Conservation (phyloP, 805 yeast species). For the Yarrowia bubula region DNA sequence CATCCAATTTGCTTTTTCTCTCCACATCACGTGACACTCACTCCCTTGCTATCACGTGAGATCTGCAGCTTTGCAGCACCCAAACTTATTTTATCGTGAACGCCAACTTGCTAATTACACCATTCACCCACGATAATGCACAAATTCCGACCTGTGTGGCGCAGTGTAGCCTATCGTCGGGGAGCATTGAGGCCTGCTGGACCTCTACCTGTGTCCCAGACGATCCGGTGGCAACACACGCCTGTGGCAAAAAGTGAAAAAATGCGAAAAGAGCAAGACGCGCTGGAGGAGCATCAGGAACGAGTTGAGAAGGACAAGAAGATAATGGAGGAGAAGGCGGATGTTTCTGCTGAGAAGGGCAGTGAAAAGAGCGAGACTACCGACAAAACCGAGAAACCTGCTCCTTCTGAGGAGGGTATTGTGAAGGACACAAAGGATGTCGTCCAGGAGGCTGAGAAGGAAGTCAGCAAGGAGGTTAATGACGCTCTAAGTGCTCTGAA, state of each 20-base stretch:
- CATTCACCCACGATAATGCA: background rate
- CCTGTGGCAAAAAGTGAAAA: conserved; percentile 21
- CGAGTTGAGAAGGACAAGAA: conserved; percentile 4
- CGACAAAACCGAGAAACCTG: background rate
- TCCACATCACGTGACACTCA: no score
- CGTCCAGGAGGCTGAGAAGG: background rate
- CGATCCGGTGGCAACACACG: conserved; percentile 7
- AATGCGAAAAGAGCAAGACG: conserved; percentile 15
- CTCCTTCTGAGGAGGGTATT: background rate
- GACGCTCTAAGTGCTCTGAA: background rate
- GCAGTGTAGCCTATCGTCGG: background rate
- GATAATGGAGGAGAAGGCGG: background rate
- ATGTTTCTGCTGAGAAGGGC: background rate
- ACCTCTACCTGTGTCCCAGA: background rate
- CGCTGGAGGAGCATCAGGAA: conserved; percentile 22
- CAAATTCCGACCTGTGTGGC: conserved; percentile 1
- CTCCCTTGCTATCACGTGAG: background rate
- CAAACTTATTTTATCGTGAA: no score
- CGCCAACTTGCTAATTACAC: no score
- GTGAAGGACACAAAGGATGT: background rate
- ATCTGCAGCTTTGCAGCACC: background rate
- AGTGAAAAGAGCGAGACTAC: no score
- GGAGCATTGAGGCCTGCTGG: background rate
- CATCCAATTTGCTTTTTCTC: no score
- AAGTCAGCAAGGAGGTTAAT: background rate